Conservation (phyloP, 139 green algal genomes). For the Zygnema circumcarinatum region DNA sequence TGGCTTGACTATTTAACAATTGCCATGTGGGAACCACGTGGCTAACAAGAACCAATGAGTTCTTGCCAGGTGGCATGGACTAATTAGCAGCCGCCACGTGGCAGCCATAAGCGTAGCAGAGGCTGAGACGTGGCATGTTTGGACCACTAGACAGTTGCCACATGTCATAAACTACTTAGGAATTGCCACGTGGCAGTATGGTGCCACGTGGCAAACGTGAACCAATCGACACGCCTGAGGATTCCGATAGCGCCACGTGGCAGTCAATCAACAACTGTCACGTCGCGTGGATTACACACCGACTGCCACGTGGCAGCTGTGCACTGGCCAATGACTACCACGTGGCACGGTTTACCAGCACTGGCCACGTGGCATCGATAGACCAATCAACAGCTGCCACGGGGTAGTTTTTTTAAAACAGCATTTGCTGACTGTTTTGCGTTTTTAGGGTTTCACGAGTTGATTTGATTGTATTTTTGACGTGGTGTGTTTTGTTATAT, state of each 20-base stretch:
- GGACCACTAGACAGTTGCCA: not conserved
- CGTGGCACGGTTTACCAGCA: no score
- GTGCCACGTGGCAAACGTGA: not conserved
- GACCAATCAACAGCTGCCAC: not conserved
- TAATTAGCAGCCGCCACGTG: not conserved
- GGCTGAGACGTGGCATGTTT: not conserved
- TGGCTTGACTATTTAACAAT: not conserved
- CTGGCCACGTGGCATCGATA: not conserved
- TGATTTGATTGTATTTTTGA: not conserved
- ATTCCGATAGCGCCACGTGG: no score
- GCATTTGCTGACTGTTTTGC: not conserved
- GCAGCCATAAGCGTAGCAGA: not conserved
- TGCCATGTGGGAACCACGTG: no score
- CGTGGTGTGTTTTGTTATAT: not conserved
- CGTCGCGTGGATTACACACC: no score
- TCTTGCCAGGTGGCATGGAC: no score
- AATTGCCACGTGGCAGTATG: not conserved
- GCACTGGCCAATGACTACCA: no score
- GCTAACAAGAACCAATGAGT: not conserved
- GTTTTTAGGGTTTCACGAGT: not conserved
- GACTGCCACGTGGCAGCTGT: no score
- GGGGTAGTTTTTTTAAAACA: not conserved
- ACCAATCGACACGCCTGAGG: not conserved
- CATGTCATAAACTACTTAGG: not conserved
- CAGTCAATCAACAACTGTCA: not conserved